These are phyloP conservation scores for Aspergillus unguis DNA, from an alignment of 2,329 filamentous ascomycete species.

Conservation along the genomic window DNA sequence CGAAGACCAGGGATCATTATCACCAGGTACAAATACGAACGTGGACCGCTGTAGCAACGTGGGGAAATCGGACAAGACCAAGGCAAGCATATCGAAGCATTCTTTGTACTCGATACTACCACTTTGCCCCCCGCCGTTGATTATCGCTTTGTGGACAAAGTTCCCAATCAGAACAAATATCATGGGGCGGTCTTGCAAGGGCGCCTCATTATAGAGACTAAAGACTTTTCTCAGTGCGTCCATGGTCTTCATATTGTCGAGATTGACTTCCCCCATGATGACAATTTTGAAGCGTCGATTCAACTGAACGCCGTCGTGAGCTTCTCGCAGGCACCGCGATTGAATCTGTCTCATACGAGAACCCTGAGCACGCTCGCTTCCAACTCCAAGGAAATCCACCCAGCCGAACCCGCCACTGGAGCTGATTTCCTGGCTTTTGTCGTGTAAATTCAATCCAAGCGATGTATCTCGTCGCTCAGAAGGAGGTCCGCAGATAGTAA, in stretches of 20 bases:
- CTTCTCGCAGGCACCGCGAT: slow-evolving; percentile 57
- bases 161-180: slow-evolving; percentile 82
- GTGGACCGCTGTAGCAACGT: slow-evolving; percentile 72
- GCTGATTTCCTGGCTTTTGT: slow-evolving; percentile 34
- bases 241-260: slow-evolving; percentile 78
- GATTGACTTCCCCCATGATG: slow-evolving; percentile 80
- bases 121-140: slow-evolving; percentile 65
- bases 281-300: slow-evolving; percentile 54
- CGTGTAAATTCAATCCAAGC: slow-evolving; percentile 63
- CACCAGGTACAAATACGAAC: slow-evolving; percentile 90
- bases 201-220: slow-evolving; percentile 65
- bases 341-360: slow-evolving; percentile 79
- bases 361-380: slow-evolving; percentile 81
- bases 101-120: slow-evolving; percentile 97
- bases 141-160: slow-evolving; percentile 61
- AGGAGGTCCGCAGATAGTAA: slow-evolving; percentile 87
- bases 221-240: slow-evolving; percentile 79
- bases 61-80: slow-evolving; percentile 78
- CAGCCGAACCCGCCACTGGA: slow-evolving; percentile 84
- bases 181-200: slow-evolving; percentile 65
- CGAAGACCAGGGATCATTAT: slow-evolving; percentile 96
- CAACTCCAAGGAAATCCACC: slow-evolving; percentile 92
- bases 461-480: slow-evolving; percentile 80
- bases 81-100: slow-evolving; percentile 83
- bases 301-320: slow-evolving; percentile 25